Evolutionary conservation across 148 eudicot species (phyloP).

Genomic region (Rhododendron henanense): DNA sequence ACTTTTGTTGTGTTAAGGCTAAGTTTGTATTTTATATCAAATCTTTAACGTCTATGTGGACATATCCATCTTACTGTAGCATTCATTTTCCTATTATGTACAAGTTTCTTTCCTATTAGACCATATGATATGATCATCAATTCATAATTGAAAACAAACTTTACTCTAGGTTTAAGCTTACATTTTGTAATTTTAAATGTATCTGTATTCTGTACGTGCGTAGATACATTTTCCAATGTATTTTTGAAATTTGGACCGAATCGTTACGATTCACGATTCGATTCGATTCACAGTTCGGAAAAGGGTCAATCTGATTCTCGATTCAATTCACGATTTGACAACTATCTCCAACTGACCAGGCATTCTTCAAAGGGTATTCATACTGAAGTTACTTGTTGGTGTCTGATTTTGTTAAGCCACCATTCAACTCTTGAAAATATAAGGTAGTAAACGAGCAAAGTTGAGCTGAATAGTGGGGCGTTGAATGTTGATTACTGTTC

Average conservation of each 20-base stretch:
- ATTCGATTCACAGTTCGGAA: no score
- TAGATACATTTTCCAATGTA: background rate
- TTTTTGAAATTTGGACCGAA: background rate
- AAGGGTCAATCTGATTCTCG: background rate
- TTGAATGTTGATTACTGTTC: background rate
- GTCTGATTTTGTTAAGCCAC: slow-evolving; percentile 1
- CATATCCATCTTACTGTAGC: background rate
- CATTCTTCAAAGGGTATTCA: background rate
- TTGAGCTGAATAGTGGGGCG: background rate
- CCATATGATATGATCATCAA: background rate
- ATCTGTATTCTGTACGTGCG: no score
- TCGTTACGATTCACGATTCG: background rate
- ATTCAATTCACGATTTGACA: background rate
- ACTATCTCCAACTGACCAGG: background rate
- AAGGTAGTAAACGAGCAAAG: background rate
- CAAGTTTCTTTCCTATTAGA: background rate
- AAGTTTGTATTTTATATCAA: background rate
- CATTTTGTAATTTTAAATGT: background rate
- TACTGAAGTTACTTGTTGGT: slow-evolving; percentile 1
- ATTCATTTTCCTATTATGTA: no score
- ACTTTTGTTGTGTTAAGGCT: background rate
- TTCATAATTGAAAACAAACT: background rate
- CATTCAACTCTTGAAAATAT: background rate
- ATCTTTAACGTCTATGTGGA: background rate
- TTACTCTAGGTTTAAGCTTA: background rate